A percentile compares a stretch with the other conserved stretches of the same genome.
Conservation (phyloP, 352 stramenopile genomes). For the Thalassiosira hispida region DNA sequence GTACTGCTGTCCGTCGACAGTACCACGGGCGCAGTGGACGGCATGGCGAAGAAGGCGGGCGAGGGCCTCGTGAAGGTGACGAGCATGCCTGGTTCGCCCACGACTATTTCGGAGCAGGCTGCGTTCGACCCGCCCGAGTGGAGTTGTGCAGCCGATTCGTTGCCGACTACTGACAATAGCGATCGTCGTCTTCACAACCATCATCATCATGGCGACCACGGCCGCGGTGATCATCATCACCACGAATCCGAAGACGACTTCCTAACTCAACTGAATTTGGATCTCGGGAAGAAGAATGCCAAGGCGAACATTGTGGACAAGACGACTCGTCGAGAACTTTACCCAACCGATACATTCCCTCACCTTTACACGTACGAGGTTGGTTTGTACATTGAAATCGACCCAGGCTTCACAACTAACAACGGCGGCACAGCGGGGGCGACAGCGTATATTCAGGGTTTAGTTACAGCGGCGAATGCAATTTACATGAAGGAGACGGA, state of each 20-base stretch:
- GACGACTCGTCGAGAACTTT: background rate
- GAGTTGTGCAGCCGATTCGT: background rate
- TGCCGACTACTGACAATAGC: background rate
- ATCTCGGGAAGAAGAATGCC: background rate
- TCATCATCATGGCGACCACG: background rate
- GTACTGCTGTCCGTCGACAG: background rate
- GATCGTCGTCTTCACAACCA: background rate
- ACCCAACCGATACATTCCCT: background rate
- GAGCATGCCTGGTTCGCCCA: background rate
- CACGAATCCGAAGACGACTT: background rate
- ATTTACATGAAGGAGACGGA: slow-evolving; percentile 34
- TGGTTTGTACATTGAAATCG: slow-evolving; percentile 25
- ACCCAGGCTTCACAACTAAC: background rate
- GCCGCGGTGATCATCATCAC: slow-evolving; percentile 1
- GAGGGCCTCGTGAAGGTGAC: background rate
- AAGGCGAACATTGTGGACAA: background rate
- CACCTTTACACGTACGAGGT: slow-evolving; percentile 20
- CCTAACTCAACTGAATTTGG: background rate
- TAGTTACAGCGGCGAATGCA: slow-evolving; percentile 8
- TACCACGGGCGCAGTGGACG: background rate
- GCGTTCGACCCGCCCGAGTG: background rate
- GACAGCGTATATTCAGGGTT: slow-evolving; percentile 9
- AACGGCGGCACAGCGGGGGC: background rate
- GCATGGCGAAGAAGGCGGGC: background rate
- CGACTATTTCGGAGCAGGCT: background rate